Evolutionary conservation across 192 early-diverging fungal species (phyloP), one percentile per base, ranked within the genome.

Genomic region (Linnemannia elongata): DNA sequence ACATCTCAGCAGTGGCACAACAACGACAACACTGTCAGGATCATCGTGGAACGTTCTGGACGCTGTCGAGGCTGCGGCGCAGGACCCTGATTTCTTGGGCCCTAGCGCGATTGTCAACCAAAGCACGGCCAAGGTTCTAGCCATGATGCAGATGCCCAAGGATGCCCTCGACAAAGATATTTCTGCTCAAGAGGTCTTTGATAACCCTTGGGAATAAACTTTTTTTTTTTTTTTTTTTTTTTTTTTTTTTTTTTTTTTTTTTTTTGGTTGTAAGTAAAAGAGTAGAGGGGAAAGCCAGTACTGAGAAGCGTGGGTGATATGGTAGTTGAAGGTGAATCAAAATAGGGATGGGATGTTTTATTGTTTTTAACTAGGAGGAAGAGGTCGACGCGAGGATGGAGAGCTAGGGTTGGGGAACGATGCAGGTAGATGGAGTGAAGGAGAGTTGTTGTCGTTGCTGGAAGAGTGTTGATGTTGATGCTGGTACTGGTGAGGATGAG

Each of bases 101-200:
- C 49, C 85, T 0, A 44, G 39, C 7, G n/a, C 79, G 15, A 24
- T 76, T 24, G 60, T 69, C 33, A 81, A 70, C 7, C 75, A 69
- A 44, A 77, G 71, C 22, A 70, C 39, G 24, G 85, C 45, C 17
- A 87, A 87, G 24, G 79, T 87, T 3, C 20, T 88, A 75, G 83
- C 75, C 6, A 91, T 95, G 78, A 93, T 94, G 89, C 92, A 94
- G 77, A 93, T 93, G 82, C 90, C 94, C 86, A 95, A 95, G 85
- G 92, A 93, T 88, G 66, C 83, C 15, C 85, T 95, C 17, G 94
- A 95, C 81, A 89, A 86, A 75, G 89, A 88, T 74, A 85, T 92
- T n/a, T 93, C 92, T 75, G 82, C 92, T 54, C 93, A 94, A 79
- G 91, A 88, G 41, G 81, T 77, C 22, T 84, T 89, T 82, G 88